A percentile compares a stretch with the other conserved stretches of the same genome.
Conservation (phyloP, 345 rosid species). For the Diplotaxis tenuifolia region DNA sequence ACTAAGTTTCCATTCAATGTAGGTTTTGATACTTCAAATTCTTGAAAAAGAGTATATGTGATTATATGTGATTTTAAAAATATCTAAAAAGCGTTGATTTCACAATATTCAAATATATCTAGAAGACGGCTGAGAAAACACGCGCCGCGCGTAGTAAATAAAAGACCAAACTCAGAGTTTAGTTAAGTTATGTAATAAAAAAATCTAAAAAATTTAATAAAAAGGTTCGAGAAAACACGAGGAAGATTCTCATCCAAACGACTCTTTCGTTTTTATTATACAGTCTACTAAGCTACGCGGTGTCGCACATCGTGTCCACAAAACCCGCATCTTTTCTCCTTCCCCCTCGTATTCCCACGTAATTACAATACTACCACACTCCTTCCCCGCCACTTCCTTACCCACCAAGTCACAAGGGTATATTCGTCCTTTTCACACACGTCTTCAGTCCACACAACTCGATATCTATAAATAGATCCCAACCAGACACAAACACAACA, state of each 20-base stretch:
- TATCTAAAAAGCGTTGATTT: neutral
- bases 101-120: neutral
- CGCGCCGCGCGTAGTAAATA: constrained; percentile 11
- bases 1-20: too few species aligned
- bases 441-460: constrained; percentile 30
- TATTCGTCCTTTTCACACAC: constrained; percentile 19
- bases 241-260: constrained; percentile 37
- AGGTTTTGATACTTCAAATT: neutral
- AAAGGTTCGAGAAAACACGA: constrained; percentile 29
- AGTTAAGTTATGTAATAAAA: constrained; percentile 4
- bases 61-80: too few species aligned
- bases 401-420: constrained; percentile 38
- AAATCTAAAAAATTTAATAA: neutral
- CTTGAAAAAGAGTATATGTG: too few species aligned
- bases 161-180: neutral
- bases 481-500: constrained; percentile 15
- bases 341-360: constrained; percentile 9
- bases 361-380: constrained; percentile 32
- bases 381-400: constrained; percentile 39
- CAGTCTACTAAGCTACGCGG: constrained; percentile 33
- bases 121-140: constrained; percentile 28
- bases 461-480: constrained; percentile 29
- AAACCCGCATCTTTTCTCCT: neutral
- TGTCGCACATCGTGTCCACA: constrained; percentile 37
- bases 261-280: constrained; percentile 16